These are phyloP conservation scores for Jatropha multifida DNA, from an alignment of 441 rosid species.

Conservation along the genomic window DNA sequence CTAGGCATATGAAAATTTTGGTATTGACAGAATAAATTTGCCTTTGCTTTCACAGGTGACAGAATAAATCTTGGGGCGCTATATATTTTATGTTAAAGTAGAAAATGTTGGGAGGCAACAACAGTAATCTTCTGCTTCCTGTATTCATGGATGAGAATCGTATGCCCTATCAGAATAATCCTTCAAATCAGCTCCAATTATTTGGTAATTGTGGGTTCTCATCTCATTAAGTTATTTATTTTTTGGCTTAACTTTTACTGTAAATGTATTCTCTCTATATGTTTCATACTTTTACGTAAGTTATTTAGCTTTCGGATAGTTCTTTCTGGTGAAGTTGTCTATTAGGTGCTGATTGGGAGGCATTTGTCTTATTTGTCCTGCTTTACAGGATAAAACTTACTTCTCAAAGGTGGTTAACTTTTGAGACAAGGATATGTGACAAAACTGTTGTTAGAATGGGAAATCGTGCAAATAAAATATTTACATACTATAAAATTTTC, in stretches of 20 bases:
- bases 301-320: neutral
- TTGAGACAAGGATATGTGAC: neutral
- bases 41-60: slow-evolving; percentile 33
- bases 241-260: neutral
- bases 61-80: slow-evolving; percentile 13
- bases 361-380: neutral
- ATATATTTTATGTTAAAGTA: slow-evolving; percentile 19
- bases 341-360: neutral
- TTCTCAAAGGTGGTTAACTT: neutral
- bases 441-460: neutral
- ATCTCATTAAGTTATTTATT: neutral
- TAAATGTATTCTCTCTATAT: neutral
- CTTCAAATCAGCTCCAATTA: slow-evolving; percentile 66
- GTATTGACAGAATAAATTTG: slow-evolving; percentile 11
- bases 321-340: neutral
- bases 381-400: neutral
- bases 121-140: slow-evolving; percentile 48
- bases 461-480: neutral
- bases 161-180: slow-evolving; percentile 56
- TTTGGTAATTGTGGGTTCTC: slow-evolving; percentile 58
- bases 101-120: slow-evolving; percentile 71
- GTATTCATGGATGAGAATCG: slow-evolving; percentile 48
- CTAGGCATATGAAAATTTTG: neutral
- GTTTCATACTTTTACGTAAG: neutral
- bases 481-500: neutral